Conservation (phyloP, 75 land plant genomes). For the Sequoia sempervirens region DNA sequence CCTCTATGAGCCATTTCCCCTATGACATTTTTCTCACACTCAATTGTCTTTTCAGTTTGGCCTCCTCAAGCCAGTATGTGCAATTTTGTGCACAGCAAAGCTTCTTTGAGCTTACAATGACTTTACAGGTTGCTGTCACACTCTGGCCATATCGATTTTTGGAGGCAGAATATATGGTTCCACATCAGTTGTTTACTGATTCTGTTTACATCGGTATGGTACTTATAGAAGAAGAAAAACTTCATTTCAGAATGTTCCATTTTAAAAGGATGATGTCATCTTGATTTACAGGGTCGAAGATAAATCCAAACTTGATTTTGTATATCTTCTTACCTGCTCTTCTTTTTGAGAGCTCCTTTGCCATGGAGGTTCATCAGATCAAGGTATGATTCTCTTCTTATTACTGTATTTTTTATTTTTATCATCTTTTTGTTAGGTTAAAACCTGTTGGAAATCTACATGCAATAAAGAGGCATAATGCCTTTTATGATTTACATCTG, state of each 20-base stretch:
- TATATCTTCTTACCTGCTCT: conserved; percentile 94
- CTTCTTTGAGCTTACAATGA: neutral
- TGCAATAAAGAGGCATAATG: neutral
- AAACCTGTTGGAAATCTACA: neutral
- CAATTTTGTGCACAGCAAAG: too few species aligned
- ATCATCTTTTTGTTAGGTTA: neutral
- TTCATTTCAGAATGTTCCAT: neutral
- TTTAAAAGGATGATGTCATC: neutral
- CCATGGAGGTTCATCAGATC: conserved; percentile 98
- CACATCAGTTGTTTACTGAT: neutral
- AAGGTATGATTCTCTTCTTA: conserved; percentile 53
- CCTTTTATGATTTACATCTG: neutral
- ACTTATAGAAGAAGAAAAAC: neutral
- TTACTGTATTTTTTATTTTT: neutral
- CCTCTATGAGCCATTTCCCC: neutral
- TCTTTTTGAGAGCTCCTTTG: conserved; percentile 98
- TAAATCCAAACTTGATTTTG: conserved; percentile 79
- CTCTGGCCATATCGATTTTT: neutral
- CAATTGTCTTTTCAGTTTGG: neutral
- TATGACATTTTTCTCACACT: neutral
- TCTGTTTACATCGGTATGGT: neutral
- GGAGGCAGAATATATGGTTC: neutral
- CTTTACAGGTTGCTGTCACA: neutral
- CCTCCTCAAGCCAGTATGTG: too few species aligned
- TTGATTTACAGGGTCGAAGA: conserved; percentile 75